Evolutionary conservation across 2,329 filamentous ascomycete genomes (phyloP).

Genomic region (Aspergillus proliferans): DNA sequence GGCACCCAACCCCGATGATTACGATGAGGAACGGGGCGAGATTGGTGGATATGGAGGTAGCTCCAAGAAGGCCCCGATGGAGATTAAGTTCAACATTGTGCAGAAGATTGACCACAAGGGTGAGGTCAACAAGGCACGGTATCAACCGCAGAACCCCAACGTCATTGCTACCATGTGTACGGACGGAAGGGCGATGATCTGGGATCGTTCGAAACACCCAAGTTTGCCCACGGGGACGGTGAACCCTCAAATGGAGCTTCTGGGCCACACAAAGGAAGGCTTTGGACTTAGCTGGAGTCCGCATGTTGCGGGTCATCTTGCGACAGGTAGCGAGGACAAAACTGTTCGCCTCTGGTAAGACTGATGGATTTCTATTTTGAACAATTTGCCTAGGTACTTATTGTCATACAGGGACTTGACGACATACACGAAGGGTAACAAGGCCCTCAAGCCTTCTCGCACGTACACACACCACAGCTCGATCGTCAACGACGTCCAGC

Average conservation of each 20-base stretch:
- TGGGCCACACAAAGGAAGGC: conserved; percentile 81
- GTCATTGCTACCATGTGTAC: conserved; percentile 90
- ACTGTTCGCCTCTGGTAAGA: conserved; percentile 84
- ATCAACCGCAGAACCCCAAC: conserved; percentile 95
- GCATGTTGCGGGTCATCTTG: conserved; percentile 71
- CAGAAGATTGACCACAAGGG: conserved; percentile 95
- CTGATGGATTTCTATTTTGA: not conserved
- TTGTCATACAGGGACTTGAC: conserved; percentile 64
- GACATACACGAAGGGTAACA: conserved; percentile 63
- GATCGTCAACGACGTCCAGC: conserved; percentile 94
- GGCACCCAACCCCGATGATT: conserved; percentile 67
- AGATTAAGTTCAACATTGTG: conserved; percentile 81
- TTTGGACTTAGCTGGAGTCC: conserved; percentile 93
- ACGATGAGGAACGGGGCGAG: conserved; percentile 86
- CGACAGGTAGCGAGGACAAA: conserved; percentile 84
- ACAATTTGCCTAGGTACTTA: conserved; percentile 3
- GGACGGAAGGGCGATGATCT: conserved; percentile 82
- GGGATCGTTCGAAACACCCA: conserved; percentile 91
- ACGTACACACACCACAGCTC: conserved; percentile 83
- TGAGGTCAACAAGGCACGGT: conserved; percentile 97
- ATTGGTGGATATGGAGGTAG: conserved; percentile 83
- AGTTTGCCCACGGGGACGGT: conserved; percentile 66
- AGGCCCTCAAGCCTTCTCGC: conserved; percentile 62
- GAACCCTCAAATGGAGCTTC: conserved; percentile 75
- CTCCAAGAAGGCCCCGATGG: conserved; percentile 59